Base-by-base conservation (phyloP, 2,329 filamentous ascomycete genomes). In the Fusarium acutatum region DNA sequence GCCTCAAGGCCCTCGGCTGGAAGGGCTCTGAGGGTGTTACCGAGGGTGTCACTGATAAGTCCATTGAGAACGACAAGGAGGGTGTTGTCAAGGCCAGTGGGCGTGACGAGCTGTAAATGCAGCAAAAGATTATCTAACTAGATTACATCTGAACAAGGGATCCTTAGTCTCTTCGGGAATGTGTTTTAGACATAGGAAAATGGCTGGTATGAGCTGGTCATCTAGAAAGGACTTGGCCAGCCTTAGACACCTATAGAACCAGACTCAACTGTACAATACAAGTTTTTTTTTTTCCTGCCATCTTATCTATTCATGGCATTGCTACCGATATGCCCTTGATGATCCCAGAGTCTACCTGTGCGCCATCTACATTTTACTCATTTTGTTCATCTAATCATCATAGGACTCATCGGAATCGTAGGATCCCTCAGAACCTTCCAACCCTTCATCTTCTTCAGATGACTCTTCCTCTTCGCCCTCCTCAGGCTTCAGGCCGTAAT, bases 1-100 rank as follows among this genome's bases (percentile, higher is more conserved):
- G 96, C 79, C 88, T 99, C 78, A 94, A 93, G 83, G 96, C 96
- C 4, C 88, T 99, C 69, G 92, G 94, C 74, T 99, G 96, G 95
- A 91, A 92, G 80, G 91, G 94, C 57, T 85, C 82, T 22, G 82
- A 84, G 67, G 87, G 85, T 72, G 82, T 88, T 26, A 81, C 79
- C 4, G 77, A 77, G 61, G 81, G 81, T 14, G 75, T 74, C 5
- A 78, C 83, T 64, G 83, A 84, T 50, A 82, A 81, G 72, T 81
- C 83, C n/a, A 80, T 81, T 74, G 74, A 77, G 18, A 59, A 50
- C 17, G 82, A 81, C 46, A 79, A 80, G 58, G 78, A 80, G 26
- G 80, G 81, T 56, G 89, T 90, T 37, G 87, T 90, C 71, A 93
- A 92, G 83, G 91, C 93, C 53, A 90, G 89, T 46, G 94, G 94